phyloP scores from a whole-genome alignment of 2,329 filamentous ascomycete species.

The Endothia cerciana region DNA sequence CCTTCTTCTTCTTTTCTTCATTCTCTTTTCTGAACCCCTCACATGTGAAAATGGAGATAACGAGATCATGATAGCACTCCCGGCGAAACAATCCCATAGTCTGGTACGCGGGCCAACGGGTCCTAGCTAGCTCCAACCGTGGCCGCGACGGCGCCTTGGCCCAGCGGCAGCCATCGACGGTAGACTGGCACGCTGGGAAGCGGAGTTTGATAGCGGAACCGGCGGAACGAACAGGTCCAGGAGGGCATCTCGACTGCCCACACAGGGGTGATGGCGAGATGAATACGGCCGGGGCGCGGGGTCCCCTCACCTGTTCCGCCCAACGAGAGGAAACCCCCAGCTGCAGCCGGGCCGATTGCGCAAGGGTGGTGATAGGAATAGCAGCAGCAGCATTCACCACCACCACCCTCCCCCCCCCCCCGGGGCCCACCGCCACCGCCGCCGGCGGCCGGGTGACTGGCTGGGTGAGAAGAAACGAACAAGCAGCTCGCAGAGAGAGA shows the following conservation, averaged over 20 bases:
- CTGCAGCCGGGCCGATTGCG: conserved; percentile 1
- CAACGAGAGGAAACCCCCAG: not conserved
- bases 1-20: too few relatives aligned
- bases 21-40: not conserved
- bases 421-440: too few relatives aligned
- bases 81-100: not conserved
- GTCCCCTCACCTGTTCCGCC: not conserved
- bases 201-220: not conserved
- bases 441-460: too few relatives aligned
- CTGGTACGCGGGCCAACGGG: not conserved
- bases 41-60: not conserved
- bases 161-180: not conserved
- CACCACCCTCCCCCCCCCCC: too few relatives aligned
- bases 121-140: not conserved
- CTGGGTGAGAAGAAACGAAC: too few relatives aligned
- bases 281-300: not conserved
- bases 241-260: not conserved
- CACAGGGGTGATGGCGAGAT: conserved; percentile 6
- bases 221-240: not conserved
- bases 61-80: not conserved
- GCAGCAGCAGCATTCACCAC: not conserved
- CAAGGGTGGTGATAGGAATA: not conserved
- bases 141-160: not conserved
- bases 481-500: not conserved
- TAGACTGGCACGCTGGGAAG: not conserved